Conservation (phyloP, 441 rosid species). For the Euphorbia celastroides region DNA sequence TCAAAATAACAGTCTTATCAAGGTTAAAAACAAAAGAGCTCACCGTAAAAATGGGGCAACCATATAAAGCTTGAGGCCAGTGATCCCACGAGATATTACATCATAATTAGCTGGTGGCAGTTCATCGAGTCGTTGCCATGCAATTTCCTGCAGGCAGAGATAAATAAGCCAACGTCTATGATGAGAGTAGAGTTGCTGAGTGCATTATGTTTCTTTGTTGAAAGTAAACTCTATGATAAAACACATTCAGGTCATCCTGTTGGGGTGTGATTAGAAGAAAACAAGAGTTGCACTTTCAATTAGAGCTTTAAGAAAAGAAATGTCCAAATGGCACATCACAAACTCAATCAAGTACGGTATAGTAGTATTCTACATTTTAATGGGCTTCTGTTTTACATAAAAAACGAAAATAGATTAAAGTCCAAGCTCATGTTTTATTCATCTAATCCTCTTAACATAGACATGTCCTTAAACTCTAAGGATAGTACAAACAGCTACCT, state of each 20-base stretch:
- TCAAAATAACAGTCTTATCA: background rate
- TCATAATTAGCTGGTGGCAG: constrained; percentile 68
- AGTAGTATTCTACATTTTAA: background rate
- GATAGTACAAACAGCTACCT: background rate
- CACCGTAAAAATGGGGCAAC: constrained; percentile 90
- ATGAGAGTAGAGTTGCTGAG: background rate
- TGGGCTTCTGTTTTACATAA: background rate
- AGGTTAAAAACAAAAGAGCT: background rate
- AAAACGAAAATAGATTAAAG: background rate
- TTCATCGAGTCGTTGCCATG: constrained; percentile 91
- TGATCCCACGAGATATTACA: constrained; percentile 78
- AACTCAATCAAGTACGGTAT: too few relatives aligned
- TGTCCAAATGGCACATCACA: too few relatives aligned
- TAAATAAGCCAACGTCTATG: constrained; percentile 6
- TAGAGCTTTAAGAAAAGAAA: too few relatives aligned
- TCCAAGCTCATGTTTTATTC: background rate
- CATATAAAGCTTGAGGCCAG: constrained; percentile 94
- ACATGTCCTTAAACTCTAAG: background rate
- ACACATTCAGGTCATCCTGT: background rate
- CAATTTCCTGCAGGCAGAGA: constrained; percentile 65
- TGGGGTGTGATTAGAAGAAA: background rate
- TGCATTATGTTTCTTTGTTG: background rate
- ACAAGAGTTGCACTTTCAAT: too few relatives aligned
- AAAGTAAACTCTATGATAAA: background rate
- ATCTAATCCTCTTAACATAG: too few relatives aligned